Evolutionary conservation across 2,329 filamentous ascomycete species (phyloP).

Genomic region (Cordyceps militaris): DNA sequence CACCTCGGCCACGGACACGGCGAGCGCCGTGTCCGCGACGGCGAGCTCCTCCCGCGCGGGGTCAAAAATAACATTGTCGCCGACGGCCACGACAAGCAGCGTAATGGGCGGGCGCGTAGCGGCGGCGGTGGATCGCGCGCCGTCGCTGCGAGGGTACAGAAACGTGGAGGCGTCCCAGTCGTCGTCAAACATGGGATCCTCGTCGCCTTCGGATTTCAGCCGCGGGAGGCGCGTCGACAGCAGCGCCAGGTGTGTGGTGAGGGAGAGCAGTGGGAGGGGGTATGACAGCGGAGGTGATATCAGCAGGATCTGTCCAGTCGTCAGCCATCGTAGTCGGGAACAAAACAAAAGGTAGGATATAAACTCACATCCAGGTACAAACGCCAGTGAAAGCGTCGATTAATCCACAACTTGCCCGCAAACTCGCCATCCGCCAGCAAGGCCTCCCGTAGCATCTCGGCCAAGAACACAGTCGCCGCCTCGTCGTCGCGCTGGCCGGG

Average conservation of each 20-base stretch:
- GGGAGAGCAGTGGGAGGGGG: conserved; percentile 82
- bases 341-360: neutral
- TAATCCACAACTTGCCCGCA: conserved; percentile 73
- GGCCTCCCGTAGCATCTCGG: conserved; percentile 82
- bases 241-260: conserved; percentile 89
- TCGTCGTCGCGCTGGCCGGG: conserved; percentile 89
- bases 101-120: conserved; percentile 70
- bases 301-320: conserved; percentile 64
- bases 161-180: conserved; percentile 84
- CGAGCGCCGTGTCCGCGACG: conserved; percentile 83
- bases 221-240: conserved; percentile 78
- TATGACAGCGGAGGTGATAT: conserved; percentile 92
- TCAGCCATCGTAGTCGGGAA: neutral
- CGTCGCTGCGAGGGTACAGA: conserved; percentile 56
- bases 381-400: conserved; percentile 90
- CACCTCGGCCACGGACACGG: conserved; percentile 65
- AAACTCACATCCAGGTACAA: conserved; percentile 80
- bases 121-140: conserved; percentile 14
- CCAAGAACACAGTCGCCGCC: conserved; percentile 76
- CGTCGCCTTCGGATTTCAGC: conserved; percentile 81
- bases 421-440: conserved; percentile 66
- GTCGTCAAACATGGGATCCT: conserved; percentile 96
- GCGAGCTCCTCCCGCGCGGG: conserved; percentile 85
- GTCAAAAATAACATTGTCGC: conserved; percentile 88
- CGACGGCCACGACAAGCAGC: conserved; percentile 79